Evolutionary conservation across 73 alveolate genomes (phyloP).

Genomic region (Diophrys appendiculata): DNA sequence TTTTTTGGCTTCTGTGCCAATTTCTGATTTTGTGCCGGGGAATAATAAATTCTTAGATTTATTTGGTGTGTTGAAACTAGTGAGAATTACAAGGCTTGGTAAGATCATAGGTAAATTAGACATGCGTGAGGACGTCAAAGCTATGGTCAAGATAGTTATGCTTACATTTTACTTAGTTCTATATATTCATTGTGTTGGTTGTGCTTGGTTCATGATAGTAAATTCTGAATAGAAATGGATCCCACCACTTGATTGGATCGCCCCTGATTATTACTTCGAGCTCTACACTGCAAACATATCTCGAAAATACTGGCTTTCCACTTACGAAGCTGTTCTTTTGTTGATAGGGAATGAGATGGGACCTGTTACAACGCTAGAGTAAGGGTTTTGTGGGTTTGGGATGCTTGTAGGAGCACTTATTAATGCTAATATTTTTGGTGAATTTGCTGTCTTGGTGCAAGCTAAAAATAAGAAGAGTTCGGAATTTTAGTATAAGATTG

Average conservation of each 20-base stretch:
- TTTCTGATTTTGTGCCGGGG: background rate
- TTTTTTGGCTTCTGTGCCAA: background rate
- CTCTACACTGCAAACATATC: no score
- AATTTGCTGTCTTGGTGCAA: slow-evolving; percentile 32
- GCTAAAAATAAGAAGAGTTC: slow-evolving; percentile 26
- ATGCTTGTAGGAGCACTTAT: slow-evolving; percentile 49
- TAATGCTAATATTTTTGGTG: slow-evolving; percentile 28
- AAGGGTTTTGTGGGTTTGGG: slow-evolving; percentile 11
- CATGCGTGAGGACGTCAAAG: slow-evolving; percentile 3
- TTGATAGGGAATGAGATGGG: slow-evolving; percentile 55
- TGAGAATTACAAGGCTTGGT: slow-evolving; percentile 13
- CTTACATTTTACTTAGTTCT: slow-evolving; percentile 1
- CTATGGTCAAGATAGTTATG: slow-evolving; percentile 5
- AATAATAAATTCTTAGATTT: background rate
- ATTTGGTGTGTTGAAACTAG: slow-evolving; percentile 16
- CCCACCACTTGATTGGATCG: slow-evolving; percentile 33
- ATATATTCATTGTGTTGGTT: slow-evolving; percentile 12
- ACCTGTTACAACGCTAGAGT: slow-evolving; percentile 28
- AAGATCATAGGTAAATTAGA: slow-evolving; percentile 9
- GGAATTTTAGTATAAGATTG: slow-evolving; percentile 42
- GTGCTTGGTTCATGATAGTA: slow-evolving; percentile 19
- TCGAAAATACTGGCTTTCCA: slow-evolving; percentile 38
- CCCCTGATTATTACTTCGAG: background rate
- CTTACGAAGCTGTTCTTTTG: slow-evolving; percentile 55
- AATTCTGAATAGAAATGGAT: slow-evolving; percentile 11